phyloP scores from a whole-genome alignment of 257 asterid genomes.

The Buddleja alternifolia region DNA sequence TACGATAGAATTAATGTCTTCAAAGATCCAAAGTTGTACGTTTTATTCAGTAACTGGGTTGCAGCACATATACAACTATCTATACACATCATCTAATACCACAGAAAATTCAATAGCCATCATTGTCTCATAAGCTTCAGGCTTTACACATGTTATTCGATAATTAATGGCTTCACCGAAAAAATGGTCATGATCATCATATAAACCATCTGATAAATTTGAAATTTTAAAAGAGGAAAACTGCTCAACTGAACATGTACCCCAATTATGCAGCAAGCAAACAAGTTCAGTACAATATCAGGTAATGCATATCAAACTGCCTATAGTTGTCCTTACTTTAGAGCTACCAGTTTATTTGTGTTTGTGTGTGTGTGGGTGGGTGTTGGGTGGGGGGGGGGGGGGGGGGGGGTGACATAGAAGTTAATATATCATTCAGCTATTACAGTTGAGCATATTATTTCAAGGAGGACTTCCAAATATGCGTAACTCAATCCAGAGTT shows the following conservation, averaged over 20 bases:
- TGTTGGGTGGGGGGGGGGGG: too few species aligned
- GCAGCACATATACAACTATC: neutral
- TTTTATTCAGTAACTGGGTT: neutral
- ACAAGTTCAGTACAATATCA: neutral
- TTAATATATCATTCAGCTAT: constrained; percentile 13
- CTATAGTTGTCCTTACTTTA: too few species aligned
- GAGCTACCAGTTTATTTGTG: neutral
- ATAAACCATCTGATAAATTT: neutral
- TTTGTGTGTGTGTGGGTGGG: too few species aligned
- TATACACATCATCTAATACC: neutral
- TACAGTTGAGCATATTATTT: neutral
- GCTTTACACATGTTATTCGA: neutral
- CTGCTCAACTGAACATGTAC: neutral
- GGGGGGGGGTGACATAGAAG: neutral
- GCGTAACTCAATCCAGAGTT: constrained; percentile 12
- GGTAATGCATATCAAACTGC: neutral
- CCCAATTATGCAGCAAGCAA: constrained; percentile 10
- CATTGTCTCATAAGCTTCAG: neutral
- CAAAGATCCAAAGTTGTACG: too few species aligned
- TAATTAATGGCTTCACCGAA: neutral
- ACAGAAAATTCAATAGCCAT: neutral
- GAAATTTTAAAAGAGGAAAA: neutral
- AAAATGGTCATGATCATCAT: neutral
- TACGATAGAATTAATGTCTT: neutral
- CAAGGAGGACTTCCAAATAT: constrained; percentile 5